phyloP scores from a whole-genome alignment of 1,284 basidiomycete genomes.

The Mycena sp. region DNA sequence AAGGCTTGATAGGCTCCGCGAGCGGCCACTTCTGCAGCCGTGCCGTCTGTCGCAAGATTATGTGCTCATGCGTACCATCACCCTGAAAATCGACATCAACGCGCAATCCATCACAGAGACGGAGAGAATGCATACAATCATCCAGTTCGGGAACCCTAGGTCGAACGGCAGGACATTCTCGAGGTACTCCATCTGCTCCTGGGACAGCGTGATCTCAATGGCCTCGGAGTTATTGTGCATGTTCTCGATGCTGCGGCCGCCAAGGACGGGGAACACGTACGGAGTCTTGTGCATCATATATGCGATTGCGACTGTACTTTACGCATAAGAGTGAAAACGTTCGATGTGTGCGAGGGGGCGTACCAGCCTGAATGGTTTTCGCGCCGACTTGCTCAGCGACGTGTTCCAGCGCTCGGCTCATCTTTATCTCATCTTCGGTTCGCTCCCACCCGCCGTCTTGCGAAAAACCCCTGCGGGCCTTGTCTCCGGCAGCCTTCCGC shows the following conservation, averaged over 20 bases:
- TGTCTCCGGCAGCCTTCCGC: conserved; percentile 52
- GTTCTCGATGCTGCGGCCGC: conserved; percentile 61
- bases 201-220: conserved; percentile 49
- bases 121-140: no score
- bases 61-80: no score
- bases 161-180: no score
- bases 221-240: conserved; percentile 58
- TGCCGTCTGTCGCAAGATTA: no score
- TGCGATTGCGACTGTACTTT: conserved; percentile 53
- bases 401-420: conserved; percentile 55
- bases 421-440: conserved; percentile 48
- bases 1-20: no score
- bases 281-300: conserved; percentile 58
- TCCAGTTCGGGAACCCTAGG: no score
- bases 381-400: conserved; percentile 55
- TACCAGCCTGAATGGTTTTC: conserved; percentile 49
- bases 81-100: no score
- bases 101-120: no score
- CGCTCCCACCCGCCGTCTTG: conserved; percentile 47
- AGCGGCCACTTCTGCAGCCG: no score
- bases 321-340: not conserved
- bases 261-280: conserved; percentile 61
- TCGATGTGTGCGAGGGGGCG: not conserved
- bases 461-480: conserved; percentile 43
- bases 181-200: no score